phyloP scores from a whole-genome alignment of 129 eudicot species.

The Centrapalus pauciflorus region DNA sequence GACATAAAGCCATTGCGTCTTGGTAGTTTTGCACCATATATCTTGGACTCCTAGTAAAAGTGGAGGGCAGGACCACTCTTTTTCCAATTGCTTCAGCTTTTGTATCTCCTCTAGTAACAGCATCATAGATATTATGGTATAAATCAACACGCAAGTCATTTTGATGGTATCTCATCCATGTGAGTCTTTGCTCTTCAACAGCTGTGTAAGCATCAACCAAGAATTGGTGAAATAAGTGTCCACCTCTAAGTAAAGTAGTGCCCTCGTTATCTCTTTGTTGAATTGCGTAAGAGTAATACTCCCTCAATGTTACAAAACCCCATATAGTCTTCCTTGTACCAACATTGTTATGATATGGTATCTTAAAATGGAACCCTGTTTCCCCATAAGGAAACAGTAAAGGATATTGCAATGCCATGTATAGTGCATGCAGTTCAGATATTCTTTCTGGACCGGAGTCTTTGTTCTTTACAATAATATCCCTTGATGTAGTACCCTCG shows the following conservation, averaged over 20 bases:
- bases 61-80: constrained; percentile 4
- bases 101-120: background rate
- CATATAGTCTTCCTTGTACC: background rate
- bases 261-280: background rate
- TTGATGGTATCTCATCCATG: too few species aligned
- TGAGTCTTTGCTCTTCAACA: too few species aligned
- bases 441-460: background rate
- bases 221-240: background rate
- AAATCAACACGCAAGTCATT: background rate
- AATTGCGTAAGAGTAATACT: background rate
- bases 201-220: background rate
- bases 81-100: background rate
- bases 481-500: background rate
- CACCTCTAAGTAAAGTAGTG: background rate
- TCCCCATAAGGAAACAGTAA: constrained; percentile 33
- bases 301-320: background rate
- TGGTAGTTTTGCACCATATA: constrained; percentile 16
- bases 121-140: background rate
- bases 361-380: constrained; percentile 8
- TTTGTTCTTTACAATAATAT: constrained; percentile 22
- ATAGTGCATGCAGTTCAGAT: constrained; percentile 9
- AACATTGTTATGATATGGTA: background rate
- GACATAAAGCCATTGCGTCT: constrained; percentile 19
- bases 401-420: too few species aligned
- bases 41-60: background rate